phyloP scores from a whole-genome alignment of 2,329 filamentous ascomycete genomes.

The Ambrosiella beaveri region DNA sequence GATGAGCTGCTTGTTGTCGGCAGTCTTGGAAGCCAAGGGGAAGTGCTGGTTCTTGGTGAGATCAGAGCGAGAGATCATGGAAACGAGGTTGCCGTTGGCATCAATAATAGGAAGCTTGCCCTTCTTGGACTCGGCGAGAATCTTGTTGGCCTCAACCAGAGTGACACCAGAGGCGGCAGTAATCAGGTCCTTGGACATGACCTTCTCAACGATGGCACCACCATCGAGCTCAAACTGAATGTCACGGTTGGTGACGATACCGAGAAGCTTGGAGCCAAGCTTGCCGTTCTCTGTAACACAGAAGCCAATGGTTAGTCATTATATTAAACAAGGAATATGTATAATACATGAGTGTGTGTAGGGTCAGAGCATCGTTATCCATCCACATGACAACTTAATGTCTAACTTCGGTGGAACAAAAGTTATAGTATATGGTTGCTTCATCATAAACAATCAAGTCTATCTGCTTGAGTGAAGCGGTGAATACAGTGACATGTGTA shows the following conservation, averaged over 20 bases:
- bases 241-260: conserved; percentile 94
- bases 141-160: conserved; percentile 76
- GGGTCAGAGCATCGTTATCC: conserved; percentile 23
- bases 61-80: conserved; percentile 85
- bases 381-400: conserved; percentile 64
- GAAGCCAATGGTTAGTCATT: conserved; percentile 14
- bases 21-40: conserved; percentile 87
- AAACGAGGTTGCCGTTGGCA: conserved; percentile 65
- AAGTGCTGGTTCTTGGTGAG: conserved; percentile 98
- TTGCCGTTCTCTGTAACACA: conserved; percentile 59
- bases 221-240: conserved; percentile 83
- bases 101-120: conserved; percentile 93
- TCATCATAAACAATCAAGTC: conserved; percentile 45
- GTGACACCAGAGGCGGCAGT: conserved; percentile 73
- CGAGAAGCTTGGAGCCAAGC: conserved; percentile 86
- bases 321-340: conserved; percentile 28
- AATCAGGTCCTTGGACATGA: conserved; percentile 91
- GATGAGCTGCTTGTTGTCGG: conserved; percentile 93
- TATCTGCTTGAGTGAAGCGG: not conserved
- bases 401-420: conserved; percentile 96
- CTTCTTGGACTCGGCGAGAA: conserved; percentile 92
- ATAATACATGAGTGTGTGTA: not conserved
- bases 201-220: conserved; percentile 56
- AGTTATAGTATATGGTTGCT: conserved; percentile 78
- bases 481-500: not conserved